A percentile compares a stretch with the other conserved stretches of the same genome.
Conservation (phyloP, 768 basidiomycete species). For the Suillus decipiens region DNA sequence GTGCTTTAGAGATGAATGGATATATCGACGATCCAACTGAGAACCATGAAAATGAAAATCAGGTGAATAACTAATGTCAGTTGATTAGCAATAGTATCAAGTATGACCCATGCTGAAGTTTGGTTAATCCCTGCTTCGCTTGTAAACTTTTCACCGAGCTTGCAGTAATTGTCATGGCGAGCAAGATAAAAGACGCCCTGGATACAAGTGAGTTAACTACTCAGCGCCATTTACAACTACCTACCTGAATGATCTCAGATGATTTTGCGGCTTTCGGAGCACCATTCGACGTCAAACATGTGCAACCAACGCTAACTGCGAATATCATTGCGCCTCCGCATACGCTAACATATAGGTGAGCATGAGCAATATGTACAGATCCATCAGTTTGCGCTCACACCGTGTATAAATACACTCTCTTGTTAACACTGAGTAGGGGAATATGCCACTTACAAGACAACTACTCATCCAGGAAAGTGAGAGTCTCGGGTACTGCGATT, state of each 20-base stretch:
- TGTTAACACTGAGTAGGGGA: constrained; percentile 76
- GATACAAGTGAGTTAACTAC: neutral
- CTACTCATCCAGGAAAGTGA: constrained; percentile 45
- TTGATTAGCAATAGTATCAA: constrained; percentile 45
- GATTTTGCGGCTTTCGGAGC: constrained; percentile 5
- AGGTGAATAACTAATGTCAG: neutral
- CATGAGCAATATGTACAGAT: constrained; percentile 13
- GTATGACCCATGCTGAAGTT: constrained; percentile 59
- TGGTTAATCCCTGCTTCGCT: constrained; percentile 72
- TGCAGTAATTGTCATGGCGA: constrained; percentile 54
- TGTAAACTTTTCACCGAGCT: constrained; percentile 62
- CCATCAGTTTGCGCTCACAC: constrained; percentile 54
- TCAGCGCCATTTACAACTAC: neutral
- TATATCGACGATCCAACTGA: constrained; percentile 52
- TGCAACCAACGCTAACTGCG: constrained; percentile 30
- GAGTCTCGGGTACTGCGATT: constrained; percentile 29
- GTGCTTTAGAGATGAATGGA: constrained; percentile 45
- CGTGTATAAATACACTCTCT: constrained; percentile 55
- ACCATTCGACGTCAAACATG: constrained; percentile 8
- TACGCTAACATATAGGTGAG: constrained; percentile 36
- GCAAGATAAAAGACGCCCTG: constrained; percentile 46
- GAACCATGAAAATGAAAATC: neutral
- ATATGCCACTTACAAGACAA: constrained; percentile 60
- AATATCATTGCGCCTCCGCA: constrained; percentile 51
- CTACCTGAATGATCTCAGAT: constrained; percentile 27